Base-by-base conservation (phyloP, 768 basidiomycete genomes). In the Hericium rajendrae region DNA sequence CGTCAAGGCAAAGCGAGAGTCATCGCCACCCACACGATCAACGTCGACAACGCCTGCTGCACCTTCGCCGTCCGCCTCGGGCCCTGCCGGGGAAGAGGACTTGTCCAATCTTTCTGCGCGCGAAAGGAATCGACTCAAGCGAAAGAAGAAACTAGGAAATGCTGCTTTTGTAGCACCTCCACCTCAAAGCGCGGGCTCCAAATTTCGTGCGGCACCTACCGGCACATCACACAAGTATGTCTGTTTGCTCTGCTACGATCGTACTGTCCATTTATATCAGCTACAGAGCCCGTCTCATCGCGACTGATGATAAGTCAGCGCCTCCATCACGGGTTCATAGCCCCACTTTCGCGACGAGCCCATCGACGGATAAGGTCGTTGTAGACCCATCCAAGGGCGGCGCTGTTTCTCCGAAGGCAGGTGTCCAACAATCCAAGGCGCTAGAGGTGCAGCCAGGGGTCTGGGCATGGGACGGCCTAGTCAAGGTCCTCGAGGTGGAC, bases 121-220 rank as follows among this genome's bases (percentile, higher is more conserved):
- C 55, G 95, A 98, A 71, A 83, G 89, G 37, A 97, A 97, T 68
- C 82, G 94, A 50, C 74, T 98, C 37, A 99, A 99, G 70, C 81
- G 97, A 28, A 98, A 98, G 68, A 87, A 94, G 56, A 97, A 94
- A 66, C 78, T 80, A 3, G 94, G 91, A 3, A 90, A 87, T 66
- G 74, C 84, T 37, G 89, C 88, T 1, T 91, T 91, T 63, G 91
- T 93, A 15, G 78, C 85, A 12, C 81, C 77, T 5, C 73, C 49
- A 24, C 43, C 76, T 15, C 81, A 85, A 63, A 66, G 71, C 50
- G 63, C 81, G 0, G 79, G 81, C 38, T 71, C 85, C 4, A 87
- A 86, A 65, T 91, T 84, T 64, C 78, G 70, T 41, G 68, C 85
- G 6, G 73, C 84, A 15, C 69, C 86, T 6, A 71, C 76, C 3